Evolutionary conservation across 2,329 filamentous ascomycete genomes (phyloP).

Genomic region (Clarireedia homoeocarpa): DNA sequence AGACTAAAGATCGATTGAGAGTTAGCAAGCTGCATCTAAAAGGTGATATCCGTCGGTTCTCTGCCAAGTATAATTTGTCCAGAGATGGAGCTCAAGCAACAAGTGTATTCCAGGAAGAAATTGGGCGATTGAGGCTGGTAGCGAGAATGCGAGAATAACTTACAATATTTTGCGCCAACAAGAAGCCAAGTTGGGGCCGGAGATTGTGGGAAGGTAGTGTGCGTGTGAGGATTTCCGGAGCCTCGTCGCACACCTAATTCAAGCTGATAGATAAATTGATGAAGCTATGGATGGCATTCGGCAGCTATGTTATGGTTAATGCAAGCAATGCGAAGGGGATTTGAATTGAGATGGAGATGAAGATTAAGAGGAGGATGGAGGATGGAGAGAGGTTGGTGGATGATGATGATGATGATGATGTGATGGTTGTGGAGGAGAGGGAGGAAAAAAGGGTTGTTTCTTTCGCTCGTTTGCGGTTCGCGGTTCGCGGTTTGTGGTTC

Average conservation of each 20-base stretch:
- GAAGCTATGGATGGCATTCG: conserved; percentile 6
- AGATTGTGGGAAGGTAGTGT: neutral
- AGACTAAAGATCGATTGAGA: neutral
- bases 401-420: no score
- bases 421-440: no score
- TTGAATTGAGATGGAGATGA: neutral
- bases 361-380: neutral
- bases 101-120: no score
- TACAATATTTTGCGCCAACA: neutral
- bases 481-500: no score
- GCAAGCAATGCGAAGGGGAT: neutral
- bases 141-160: neutral
- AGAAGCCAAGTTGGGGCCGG: neutral
- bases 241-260: neutral
- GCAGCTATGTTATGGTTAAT: neutral
- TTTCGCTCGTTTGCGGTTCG: no score
- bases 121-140: no score
- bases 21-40: neutral
- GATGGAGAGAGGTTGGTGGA: no score
- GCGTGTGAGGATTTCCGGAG: neutral
- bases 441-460: no score
- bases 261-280: conserved; percentile 4
- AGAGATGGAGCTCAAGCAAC: no score
- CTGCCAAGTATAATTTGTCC: neutral
- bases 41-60: neutral